Conservation (phyloP, 805 yeast species). For the Tetrapisispora phaffii region DNA sequence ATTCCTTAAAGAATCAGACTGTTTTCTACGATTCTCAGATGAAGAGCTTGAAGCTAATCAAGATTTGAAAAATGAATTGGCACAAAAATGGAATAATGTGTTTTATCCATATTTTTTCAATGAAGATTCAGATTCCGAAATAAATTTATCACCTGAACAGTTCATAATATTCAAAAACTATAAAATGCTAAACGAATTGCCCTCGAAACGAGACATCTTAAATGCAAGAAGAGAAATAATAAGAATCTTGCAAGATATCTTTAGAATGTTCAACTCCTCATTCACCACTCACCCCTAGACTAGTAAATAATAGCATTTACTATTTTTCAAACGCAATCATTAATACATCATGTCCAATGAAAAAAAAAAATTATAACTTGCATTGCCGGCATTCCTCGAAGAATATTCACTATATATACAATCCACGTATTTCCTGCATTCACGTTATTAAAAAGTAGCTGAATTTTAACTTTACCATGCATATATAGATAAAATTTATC, state of each 20-base stretch:
- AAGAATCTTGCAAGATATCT: constrained; percentile 22
- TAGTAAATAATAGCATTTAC: no score
- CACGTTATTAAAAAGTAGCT: no score
- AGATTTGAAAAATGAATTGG: constrained; percentile 1
- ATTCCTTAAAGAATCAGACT: constrained; percentile 12
- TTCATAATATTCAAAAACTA: constrained; percentile 16
- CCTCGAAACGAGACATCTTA: constrained; percentile 12
- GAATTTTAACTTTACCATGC: no score
- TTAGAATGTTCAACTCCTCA: constrained; percentile 12
- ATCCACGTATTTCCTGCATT: no score
- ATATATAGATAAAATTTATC: no score
- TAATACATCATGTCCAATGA: neutral
- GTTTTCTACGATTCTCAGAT: neutral
- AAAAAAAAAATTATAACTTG: no score
- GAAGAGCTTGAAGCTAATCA: constrained; percentile 4
- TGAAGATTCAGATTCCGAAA: constrained; percentile 23
- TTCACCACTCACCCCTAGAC: neutral
- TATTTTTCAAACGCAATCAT: neutral
- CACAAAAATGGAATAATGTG: constrained; percentile 16
- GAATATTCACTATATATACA: no score
- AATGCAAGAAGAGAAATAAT: constrained; percentile 21
- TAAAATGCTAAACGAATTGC: constrained; percentile 8
- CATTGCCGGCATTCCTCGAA: no score
- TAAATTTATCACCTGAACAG: constrained; percentile 24
- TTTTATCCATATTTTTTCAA: constrained; percentile 18